These are phyloP conservation scores for Debaryomyces sp. DNA, from an alignment of 1,139 yeast genomes.

Conservation along the genomic window DNA sequence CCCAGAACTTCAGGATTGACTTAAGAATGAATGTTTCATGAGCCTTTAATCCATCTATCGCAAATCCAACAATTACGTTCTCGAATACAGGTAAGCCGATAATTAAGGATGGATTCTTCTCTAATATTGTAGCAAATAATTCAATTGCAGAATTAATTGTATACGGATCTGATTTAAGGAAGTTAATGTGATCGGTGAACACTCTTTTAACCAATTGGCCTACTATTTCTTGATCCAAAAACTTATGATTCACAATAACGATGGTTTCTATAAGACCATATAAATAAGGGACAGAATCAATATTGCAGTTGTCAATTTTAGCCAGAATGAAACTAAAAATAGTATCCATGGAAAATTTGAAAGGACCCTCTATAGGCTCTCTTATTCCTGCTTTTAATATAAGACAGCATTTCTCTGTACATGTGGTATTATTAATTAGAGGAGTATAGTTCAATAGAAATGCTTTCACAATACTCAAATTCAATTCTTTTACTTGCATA, in stretches of 20 bases:
- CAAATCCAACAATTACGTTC: slow-evolving; percentile 38
- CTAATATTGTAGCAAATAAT: slow-evolving; percentile 48
- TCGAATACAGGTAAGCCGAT: slow-evolving; percentile 39
- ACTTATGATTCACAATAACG: slow-evolving; percentile 34
- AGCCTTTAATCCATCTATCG: slow-evolving; percentile 49
- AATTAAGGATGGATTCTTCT: slow-evolving; percentile 52
- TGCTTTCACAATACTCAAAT: slow-evolving; percentile 43
- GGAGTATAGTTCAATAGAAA: slow-evolving; percentile 43
- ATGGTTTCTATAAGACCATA: slow-evolving; percentile 46
- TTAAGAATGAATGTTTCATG: slow-evolving; percentile 69
- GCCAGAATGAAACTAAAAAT: slow-evolving; percentile 49
- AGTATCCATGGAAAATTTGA: slow-evolving; percentile 49
- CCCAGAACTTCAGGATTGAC: slow-evolving; percentile 70
- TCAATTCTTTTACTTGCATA: slow-evolving; percentile 37
- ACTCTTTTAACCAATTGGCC: slow-evolving; percentile 28
- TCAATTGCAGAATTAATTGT: slow-evolving; percentile 49
- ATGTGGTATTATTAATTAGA: slow-evolving; percentile 33
- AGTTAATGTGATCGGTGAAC: slow-evolving; percentile 32
- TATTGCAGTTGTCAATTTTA: slow-evolving; percentile 34
- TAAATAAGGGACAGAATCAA: slow-evolving; percentile 39
- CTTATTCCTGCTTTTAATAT: slow-evolving; percentile 59
- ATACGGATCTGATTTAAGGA: slow-evolving; percentile 54
- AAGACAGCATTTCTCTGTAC: slow-evolving; percentile 59
- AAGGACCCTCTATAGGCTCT: slow-evolving; percentile 60
- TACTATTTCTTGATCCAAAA: slow-evolving; percentile 32